Conservation (phyloP, 1,284 basidiomycete species). For the Leucocoprinus gongylophorus region DNA sequence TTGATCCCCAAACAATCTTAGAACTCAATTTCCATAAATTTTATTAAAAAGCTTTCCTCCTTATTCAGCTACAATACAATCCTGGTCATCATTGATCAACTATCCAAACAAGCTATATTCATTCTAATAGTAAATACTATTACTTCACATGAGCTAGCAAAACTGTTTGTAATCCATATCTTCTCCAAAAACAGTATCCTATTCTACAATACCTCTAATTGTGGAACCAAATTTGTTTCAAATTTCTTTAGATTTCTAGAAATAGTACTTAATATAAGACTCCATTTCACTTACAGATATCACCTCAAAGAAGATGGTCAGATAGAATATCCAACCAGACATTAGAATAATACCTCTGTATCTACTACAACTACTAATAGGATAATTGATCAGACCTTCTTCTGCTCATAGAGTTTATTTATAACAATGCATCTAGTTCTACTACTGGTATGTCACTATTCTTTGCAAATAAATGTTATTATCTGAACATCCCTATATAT, state of each 20-base stretch:
- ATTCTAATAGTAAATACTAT: no score
- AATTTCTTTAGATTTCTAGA: slow-evolving; percentile 14
- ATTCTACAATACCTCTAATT: slow-evolving; percentile 12
- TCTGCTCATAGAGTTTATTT: no score
- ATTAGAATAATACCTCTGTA: no score
- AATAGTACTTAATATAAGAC: slow-evolving; percentile 4
- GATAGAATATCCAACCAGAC: slow-evolving; percentile 36
- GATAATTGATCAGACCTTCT: no score
- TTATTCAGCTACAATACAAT: no score
- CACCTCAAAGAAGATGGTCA: slow-evolving; percentile 37
- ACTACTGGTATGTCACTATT: slow-evolving; percentile 21
- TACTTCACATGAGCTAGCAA: slow-evolving; percentile 8
- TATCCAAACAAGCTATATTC: no score
- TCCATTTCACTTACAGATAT: not conserved
- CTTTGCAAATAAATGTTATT: not conserved
- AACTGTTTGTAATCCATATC: slow-evolving; percentile 13
- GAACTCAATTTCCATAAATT: not conserved
- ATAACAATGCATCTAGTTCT: slow-evolving; percentile 34
- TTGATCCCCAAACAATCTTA: not conserved
- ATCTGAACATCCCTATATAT: no score
- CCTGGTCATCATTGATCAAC: no score
- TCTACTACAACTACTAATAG: no score
- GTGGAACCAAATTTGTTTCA: slow-evolving; percentile 12
- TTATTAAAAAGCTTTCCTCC: no score
- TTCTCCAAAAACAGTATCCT: slow-evolving; percentile 15